Evolutionary conservation across 2,329 filamentous ascomycete species (phyloP).

Genomic region (Alternaria postmessia): DNA sequence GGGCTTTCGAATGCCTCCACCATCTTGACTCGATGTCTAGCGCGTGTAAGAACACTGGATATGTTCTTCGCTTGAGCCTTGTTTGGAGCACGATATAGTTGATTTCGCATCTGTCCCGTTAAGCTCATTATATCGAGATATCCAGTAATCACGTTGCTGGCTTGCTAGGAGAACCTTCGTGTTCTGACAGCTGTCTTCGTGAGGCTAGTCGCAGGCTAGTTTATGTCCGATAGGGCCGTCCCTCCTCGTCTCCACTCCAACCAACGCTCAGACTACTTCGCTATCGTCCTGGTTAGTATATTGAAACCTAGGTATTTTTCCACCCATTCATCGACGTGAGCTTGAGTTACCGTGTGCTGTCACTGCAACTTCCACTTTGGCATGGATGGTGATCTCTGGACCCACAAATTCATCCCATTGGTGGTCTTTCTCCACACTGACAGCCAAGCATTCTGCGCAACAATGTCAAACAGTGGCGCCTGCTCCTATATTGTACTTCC

Average conservation of each 20-base stretch:
- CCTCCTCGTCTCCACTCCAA: neutral
- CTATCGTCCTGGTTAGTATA: neutral
- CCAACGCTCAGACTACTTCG: neutral
- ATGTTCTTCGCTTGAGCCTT: neutral
- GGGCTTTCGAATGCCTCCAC: neutral
- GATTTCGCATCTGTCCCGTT: neutral
- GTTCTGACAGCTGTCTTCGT: neutral
- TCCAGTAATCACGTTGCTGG: neutral
- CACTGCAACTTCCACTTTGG: neutral
- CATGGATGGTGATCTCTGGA: neutral
- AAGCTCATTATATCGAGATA: neutral
- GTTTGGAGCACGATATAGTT: neutral
- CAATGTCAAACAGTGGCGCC: conserved; percentile 24
- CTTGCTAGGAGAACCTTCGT: neutral
- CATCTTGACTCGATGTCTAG: neutral
- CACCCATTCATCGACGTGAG: neutral
- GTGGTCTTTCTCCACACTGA: conserved; percentile 26
- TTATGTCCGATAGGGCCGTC: neutral
- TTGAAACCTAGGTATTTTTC: conserved; percentile 3
- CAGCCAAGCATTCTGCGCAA: conserved; percentile 28
- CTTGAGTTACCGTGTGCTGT: neutral
- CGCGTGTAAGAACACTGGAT: neutral
- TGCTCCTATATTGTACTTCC: conserved; percentile 23
- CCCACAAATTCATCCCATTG: conserved; percentile 29
- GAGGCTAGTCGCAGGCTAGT: neutral